Percentiles rank a stretch among this genome's conserved stretches.
Evolutionary conservation across 345 rosid genomes (phyloP).

Genomic region (Trapa incisa): DNA sequence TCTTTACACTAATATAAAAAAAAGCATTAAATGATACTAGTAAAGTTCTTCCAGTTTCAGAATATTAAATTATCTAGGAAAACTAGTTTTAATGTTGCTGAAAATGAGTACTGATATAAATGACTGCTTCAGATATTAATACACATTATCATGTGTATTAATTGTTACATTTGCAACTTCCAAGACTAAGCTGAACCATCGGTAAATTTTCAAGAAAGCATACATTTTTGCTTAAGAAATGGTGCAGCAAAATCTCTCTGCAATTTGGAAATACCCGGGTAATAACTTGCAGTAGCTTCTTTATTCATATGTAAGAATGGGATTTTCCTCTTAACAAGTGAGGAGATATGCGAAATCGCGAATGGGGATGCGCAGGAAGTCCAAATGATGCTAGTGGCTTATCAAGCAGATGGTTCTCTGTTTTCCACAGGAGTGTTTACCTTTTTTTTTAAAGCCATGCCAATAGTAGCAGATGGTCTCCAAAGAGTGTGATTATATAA

Average conservation of each 20-base stretch:
- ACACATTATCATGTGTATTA: neutral
- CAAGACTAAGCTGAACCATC: neutral
- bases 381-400: conserved; percentile 1
- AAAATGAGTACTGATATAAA: neutral
- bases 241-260: neutral
- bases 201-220: neutral
- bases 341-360: conserved; percentile 72
- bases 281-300: conserved; percentile 1
- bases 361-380: conserved; percentile 70
- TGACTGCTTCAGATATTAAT: neutral
- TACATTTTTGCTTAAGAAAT: neutral
- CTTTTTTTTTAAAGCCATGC: neutral
- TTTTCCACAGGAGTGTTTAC: neutral
- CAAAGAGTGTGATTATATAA: neutral
- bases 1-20: conserved; percentile 7
- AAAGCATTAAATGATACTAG: neutral
- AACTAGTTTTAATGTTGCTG: neutral
- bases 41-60: neutral
- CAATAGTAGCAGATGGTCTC: neutral
- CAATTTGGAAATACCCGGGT: neutral
- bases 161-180: neutral
- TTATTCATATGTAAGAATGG: neutral
- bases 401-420: neutral
- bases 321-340: conserved; percentile 28
- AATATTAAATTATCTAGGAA: neutral